Conservation (phyloP, 2,329 filamentous ascomycete genomes). For the Neonectria punicea region DNA sequence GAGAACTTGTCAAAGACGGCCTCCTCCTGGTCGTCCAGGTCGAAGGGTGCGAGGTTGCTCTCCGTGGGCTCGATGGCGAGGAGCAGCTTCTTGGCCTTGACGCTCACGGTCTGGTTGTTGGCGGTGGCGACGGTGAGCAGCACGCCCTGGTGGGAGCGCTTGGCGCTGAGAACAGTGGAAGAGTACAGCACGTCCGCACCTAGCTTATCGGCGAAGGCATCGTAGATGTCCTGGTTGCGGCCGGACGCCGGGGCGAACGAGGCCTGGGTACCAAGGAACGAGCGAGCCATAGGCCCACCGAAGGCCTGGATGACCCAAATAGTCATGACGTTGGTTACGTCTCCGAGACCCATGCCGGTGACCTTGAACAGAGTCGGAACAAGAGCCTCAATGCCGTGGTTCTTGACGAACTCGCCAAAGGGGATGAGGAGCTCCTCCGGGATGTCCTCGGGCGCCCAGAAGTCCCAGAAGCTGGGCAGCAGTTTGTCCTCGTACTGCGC, state of each 20-base stretch:
- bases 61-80: slow-evolving; percentile 50
- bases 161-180: slow-evolving; percentile 46
- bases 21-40: slow-evolving; percentile 45
- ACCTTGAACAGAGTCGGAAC: slow-evolving; percentile 54
- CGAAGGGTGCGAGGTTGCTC: slow-evolving; percentile 46
- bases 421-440: slow-evolving; percentile 53
- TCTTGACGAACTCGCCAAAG: slow-evolving; percentile 59
- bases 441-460: slow-evolving; percentile 51
- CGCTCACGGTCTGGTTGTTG: slow-evolving; percentile 36
- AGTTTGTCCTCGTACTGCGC: slow-evolving; percentile 46
- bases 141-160: slow-evolving; percentile 42
- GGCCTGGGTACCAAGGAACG: slow-evolving; percentile 43
- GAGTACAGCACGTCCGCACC: slow-evolving; percentile 50
- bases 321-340: slow-evolving; percentile 55
- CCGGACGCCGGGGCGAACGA: slow-evolving; percentile 48
- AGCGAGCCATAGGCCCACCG: slow-evolving; percentile 48
- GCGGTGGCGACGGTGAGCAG: slow-evolving; percentile 42
- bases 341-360: slow-evolving; percentile 56
- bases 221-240: slow-evolving; percentile 54
- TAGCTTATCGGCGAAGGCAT: slow-evolving; percentile 48
- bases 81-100: slow-evolving; percentile 50
- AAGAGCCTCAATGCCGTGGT: slow-evolving; percentile 56
- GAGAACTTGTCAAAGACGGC: slow-evolving; percentile 49
- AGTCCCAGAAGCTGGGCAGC: slow-evolving; percentile 51
- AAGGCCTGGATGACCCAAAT: slow-evolving; percentile 58